phyloP scores from a whole-genome alignment of 2,329 filamentous ascomycete species.

The Drechslerella stenobrocha region DNA sequence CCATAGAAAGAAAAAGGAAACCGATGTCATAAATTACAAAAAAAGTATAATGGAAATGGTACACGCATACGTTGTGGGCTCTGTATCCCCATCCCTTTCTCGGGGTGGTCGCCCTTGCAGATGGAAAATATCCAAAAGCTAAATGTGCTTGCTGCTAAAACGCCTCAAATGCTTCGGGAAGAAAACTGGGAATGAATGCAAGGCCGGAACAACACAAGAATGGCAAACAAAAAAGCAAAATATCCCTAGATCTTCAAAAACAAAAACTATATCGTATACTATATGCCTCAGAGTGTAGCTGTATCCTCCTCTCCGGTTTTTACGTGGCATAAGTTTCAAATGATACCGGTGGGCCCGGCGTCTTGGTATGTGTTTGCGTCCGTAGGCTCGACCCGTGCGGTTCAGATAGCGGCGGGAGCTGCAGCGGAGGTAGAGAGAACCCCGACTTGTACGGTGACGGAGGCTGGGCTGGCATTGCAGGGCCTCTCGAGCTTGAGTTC shows the following conservation, averaged over 20 bases:
- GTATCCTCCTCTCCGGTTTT: not conserved
- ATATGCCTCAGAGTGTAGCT: not conserved
- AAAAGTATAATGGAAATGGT: constrained; percentile 24
- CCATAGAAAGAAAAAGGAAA: constrained; percentile 11
- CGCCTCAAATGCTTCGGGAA: constrained; percentile 39
- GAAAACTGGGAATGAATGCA: constrained; percentile 15
- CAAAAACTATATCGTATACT: not conserved
- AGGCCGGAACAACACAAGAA: constrained; percentile 5
- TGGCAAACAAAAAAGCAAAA: not conserved
- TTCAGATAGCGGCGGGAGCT: constrained; percentile 34
- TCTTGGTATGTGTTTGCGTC: constrained; percentile 31
- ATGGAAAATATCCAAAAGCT: constrained; percentile 5
- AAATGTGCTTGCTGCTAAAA: constrained; percentile 31
- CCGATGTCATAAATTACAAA: constrained; percentile 41
- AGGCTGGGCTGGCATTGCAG: constrained; percentile 40
- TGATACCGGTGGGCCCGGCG: constrained; percentile 36
- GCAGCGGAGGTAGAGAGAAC: constrained; percentile 35
- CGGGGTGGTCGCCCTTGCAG: constrained; percentile 26
- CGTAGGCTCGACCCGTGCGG: constrained; percentile 29
- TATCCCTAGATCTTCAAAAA: constrained; percentile 15
- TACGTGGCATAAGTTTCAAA: constrained; percentile 43
- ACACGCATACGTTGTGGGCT: constrained; percentile 15
- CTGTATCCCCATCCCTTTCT: constrained; percentile 6
- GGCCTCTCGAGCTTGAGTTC: constrained; percentile 41
- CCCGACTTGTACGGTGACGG: constrained; percentile 42